phyloP scores from a whole-genome alignment of 371 early-diverging fungal species.

The Mucor sp. region DNA sequence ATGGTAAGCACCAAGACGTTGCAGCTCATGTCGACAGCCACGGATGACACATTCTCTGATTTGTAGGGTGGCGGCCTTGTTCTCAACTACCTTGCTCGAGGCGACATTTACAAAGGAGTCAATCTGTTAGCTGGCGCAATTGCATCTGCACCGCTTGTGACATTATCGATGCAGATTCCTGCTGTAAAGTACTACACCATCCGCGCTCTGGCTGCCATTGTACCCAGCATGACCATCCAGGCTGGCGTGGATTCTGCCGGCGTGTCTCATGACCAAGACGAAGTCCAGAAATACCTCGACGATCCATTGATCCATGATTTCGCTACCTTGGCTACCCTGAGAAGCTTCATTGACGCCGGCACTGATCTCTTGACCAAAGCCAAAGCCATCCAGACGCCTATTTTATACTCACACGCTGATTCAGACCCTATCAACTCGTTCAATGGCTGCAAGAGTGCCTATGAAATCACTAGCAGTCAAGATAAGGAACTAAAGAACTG shows the following conservation, averaged over 20 bases:
- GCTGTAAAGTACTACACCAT: conserved; percentile 38
- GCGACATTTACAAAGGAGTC: conserved; percentile 38
- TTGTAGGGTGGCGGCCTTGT: conserved; percentile 62
- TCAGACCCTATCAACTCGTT: conserved; percentile 51
- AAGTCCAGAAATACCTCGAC: conserved; percentile 44
- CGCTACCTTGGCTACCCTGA: conserved; percentile 40
- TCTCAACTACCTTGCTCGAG: conserved; percentile 54
- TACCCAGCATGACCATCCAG: conserved; percentile 51
- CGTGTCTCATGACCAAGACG: conserved; percentile 51
- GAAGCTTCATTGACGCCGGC: conserved; percentile 39
- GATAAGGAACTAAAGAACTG: conserved; percentile 55
- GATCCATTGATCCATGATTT: conserved; percentile 62
- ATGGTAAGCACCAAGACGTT: conserved; percentile 40
- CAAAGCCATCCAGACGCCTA: conserved; percentile 31
- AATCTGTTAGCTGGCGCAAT: conserved; percentile 49
- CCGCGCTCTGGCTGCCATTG: conserved; percentile 32
- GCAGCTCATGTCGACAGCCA: not conserved
- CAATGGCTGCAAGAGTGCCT: conserved; percentile 39
- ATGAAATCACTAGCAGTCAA: conserved; percentile 37
- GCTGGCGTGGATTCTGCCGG: conserved; percentile 39
- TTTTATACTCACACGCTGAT: conserved; percentile 51
- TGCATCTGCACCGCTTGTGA: conserved; percentile 44
- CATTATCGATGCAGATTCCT: conserved; percentile 37
- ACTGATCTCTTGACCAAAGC: conserved; percentile 22
- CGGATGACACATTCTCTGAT: not conserved